These are phyloP conservation scores for Cruciata laevipes DNA, from an alignment of 257 asterid genomes.

Conservation along the genomic window DNA sequence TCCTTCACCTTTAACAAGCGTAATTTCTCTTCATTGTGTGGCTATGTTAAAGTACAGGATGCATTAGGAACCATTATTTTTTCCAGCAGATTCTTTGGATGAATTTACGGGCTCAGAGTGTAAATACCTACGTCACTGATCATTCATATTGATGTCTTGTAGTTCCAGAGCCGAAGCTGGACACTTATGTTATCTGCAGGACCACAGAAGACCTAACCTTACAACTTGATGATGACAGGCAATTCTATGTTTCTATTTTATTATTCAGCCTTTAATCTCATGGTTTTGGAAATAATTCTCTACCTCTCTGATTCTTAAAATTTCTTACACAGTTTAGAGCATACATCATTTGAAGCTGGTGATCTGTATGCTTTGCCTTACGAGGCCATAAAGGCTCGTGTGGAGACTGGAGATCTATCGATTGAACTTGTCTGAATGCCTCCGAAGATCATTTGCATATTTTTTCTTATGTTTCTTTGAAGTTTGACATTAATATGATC, in stretches of 20 bases:
- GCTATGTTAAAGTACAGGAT: not conserved
- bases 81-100: not conserved
- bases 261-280: not conserved
- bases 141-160: not conserved
- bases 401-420: not conserved
- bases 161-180: conserved; percentile 82
- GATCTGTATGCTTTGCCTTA: not conserved
- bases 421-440: not conserved
- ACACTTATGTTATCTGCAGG: conserved; percentile 31
- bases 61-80: not conserved
- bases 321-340: not conserved
- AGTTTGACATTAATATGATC: not conserved
- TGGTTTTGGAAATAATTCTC: not conserved
- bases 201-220: conserved; percentile 65
- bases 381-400: not conserved
- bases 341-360: not conserved
- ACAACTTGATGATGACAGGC: conserved; percentile 85
- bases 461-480: not conserved
- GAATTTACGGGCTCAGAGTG: not conserved
- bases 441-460: not conserved
- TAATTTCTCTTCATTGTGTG: not conserved
- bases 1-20: not conserved
- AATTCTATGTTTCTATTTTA: conserved; percentile 9
- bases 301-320: not conserved
- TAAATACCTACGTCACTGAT: not conserved